Conservation (phyloP, 208 protist genomes). For the Trypanosoma boissoni region DNA sequence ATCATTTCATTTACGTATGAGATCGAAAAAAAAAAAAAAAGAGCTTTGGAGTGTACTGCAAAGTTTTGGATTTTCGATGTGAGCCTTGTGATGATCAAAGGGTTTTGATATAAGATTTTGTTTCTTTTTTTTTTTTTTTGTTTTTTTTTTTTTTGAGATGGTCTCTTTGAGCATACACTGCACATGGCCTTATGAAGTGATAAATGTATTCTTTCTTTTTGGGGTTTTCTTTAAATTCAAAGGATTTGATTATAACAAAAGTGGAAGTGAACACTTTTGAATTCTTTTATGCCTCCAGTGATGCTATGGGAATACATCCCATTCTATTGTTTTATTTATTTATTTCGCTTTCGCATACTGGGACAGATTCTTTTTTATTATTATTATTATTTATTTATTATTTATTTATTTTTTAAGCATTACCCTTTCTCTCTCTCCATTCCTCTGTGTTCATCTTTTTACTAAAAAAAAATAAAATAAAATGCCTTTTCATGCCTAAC, state of each 20-base stretch:
- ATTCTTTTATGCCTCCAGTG: no score
- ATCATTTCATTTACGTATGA: no score
- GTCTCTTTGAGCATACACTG: conserved; percentile 16
- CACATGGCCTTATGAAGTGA: no score
- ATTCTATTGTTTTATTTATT: no score
- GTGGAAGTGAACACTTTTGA: no score
- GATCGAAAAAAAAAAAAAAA: conserved; percentile 1
- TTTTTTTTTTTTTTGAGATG: conserved; percentile 15
- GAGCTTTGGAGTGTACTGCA: neutral
- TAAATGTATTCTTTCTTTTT: no score
- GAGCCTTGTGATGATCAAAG: neutral
- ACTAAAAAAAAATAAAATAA: neutral
- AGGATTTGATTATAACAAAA: no score
- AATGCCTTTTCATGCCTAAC: no score
- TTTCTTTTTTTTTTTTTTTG: neutral
- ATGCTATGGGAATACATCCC: no score
- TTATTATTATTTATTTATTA: conserved; percentile 13
- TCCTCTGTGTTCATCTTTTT: no score
- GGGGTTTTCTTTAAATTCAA: no score
- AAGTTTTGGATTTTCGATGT: neutral
- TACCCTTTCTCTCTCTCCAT: neutral
- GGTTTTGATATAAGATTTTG: neutral
- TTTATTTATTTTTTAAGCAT: conserved; percentile 6
- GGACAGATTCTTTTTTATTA: neutral
- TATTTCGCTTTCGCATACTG: neutral